Conservation (phyloP, 306 rosid genomes). For the Castanea crenata region DNA sequence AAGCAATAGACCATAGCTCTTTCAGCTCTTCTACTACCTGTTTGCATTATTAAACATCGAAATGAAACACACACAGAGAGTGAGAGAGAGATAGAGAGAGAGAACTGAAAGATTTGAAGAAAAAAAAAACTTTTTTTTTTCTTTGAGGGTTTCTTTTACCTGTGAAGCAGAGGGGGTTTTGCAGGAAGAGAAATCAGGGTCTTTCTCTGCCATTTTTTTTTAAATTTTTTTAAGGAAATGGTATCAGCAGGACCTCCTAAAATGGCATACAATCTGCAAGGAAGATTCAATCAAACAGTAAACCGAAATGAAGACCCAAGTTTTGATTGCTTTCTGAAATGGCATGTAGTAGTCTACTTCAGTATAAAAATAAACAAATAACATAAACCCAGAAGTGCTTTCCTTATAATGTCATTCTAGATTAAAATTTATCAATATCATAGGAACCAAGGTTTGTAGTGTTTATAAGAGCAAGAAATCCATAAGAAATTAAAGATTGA, state of each 20-base stretch:
- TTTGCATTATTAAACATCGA: background rate
- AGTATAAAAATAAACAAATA: background rate
- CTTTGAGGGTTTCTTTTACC: slow-evolving; percentile 35
- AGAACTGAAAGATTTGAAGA: background rate
- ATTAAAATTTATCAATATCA: background rate
- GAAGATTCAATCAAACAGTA: slow-evolving; percentile 48
- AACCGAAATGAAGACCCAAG: slow-evolving; percentile 11
- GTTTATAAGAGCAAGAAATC: background rate
- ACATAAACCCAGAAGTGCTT: background rate
- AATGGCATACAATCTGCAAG: slow-evolving; percentile 18
- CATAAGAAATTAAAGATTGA: background rate
- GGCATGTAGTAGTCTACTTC: too few relatives aligned
- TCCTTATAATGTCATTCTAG: background rate
- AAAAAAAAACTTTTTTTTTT: too few relatives aligned
- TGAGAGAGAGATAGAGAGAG: background rate
- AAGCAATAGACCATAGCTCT: slow-evolving; percentile 76
- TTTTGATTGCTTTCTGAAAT: background rate
- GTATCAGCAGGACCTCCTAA: background rate
- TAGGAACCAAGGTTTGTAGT: background rate
- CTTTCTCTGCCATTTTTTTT: slow-evolving; percentile 45
- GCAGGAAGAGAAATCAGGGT: slow-evolving; percentile 50
- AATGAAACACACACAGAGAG: background rate
- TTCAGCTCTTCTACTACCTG: slow-evolving; percentile 75
- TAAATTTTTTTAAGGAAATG: background rate
- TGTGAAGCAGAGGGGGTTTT: slow-evolving; percentile 61